Evolutionary conservation across 1,284 basidiomycete species (phyloP).

Genomic region (Moesziomyces aphidis): DNA sequence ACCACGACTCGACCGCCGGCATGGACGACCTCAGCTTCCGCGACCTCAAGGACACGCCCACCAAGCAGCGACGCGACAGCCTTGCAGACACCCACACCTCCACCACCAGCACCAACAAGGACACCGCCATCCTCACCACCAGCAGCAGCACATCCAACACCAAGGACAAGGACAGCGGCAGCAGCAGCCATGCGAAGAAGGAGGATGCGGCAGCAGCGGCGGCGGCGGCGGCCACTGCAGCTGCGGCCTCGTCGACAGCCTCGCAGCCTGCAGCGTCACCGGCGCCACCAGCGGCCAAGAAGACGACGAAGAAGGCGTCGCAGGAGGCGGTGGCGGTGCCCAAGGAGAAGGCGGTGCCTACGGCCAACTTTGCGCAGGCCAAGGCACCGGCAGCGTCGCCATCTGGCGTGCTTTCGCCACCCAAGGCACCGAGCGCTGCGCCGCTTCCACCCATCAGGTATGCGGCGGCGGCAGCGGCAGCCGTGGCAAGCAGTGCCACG

Average conservation of each 20-base stretch:
- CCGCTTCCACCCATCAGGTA: conserved; percentile 80
- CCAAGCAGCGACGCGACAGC: conserved; percentile 42
- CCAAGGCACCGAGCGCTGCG: conserved; percentile 58
- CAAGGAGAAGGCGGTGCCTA: conserved; percentile 77
- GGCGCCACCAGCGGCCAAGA: conserved; percentile 34
- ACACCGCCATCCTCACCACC: conserved; percentile 73
- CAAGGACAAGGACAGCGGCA: conserved; percentile 65
- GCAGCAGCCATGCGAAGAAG: conserved; percentile 16
- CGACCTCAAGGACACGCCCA: conserved; percentile 39
- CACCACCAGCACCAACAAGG: conserved; percentile 72
- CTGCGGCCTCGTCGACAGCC: conserved; percentile 15
- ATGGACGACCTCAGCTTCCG: conserved; percentile 66
- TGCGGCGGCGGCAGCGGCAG: conserved; percentile 89
- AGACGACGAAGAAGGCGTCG: conserved; percentile 48
- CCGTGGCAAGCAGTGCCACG: conserved; percentile 65
- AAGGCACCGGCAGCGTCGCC: conserved; percentile 71
- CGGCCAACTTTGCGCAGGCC: conserved; percentile 77
- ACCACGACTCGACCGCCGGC: conserved; percentile 71
- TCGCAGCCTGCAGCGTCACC: conserved; percentile 14
- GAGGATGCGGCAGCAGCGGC: conserved; percentile 31
- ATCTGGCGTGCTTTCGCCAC: conserved; percentile 48
- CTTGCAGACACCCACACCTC: conserved; percentile 28
- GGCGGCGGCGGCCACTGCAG: neutral
- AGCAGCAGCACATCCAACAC: conserved; percentile 60
- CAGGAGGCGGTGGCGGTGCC: conserved; percentile 46